Conservation (phyloP, 139 green algal species). For the Tetradesmus obliquus region DNA sequence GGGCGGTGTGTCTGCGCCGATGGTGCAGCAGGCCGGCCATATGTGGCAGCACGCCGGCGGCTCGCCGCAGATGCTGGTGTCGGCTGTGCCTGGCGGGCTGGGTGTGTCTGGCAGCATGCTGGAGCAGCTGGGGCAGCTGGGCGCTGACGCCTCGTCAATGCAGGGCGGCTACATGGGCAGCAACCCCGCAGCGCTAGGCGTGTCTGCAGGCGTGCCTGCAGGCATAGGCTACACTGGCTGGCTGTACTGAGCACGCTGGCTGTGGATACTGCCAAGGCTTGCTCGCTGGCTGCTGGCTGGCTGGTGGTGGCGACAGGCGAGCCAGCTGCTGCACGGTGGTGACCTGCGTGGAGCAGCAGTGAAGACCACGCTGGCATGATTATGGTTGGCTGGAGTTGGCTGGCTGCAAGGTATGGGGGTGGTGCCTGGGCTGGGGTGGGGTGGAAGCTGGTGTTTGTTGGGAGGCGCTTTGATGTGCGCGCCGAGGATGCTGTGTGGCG, state of each 20-base stretch:
- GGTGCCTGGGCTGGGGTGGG: neutral
- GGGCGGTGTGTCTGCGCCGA: neutral
- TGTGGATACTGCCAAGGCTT: neutral
- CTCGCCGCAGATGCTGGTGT: neutral
- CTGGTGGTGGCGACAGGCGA: neutral
- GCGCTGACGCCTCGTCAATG: neutral
- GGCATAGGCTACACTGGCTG: neutral
- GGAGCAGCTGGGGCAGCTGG: neutral
- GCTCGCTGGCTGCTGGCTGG: neutral
- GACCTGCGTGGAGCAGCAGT: too few species aligned
- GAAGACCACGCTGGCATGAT: too few species aligned
- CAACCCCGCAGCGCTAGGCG: neutral
- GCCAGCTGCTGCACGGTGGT: neutral
- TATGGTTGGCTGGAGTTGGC: neutral
- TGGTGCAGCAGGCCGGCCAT: slow-evolving; percentile 3
- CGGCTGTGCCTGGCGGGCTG: neutral
- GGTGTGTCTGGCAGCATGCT: slow-evolving; percentile 8
- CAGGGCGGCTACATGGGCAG: neutral
- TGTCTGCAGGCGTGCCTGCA: neutral
- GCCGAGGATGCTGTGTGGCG: neutral
- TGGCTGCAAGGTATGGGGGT: neutral
- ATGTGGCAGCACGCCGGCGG: neutral
- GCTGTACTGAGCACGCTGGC: neutral
- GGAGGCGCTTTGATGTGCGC: too few species aligned
- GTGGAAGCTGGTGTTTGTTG: neutral